Percentiles rank a stretch among this genome's conserved stretches.
Evolutionary conservation across 768 basidiomycete genomes (phyloP).

Genomic region (Auriculariales sp.): DNA sequence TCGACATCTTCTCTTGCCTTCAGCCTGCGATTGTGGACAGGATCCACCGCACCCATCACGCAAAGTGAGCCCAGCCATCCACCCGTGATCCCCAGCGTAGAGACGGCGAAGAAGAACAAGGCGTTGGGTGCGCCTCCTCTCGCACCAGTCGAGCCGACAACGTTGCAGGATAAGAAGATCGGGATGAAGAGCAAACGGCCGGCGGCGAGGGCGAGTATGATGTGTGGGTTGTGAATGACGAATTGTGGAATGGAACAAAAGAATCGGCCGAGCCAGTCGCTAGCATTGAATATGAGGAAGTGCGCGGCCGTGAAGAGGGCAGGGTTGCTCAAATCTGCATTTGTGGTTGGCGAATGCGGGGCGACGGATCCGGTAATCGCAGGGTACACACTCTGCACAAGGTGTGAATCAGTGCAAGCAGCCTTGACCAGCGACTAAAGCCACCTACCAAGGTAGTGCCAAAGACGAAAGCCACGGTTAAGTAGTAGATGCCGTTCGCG

Average conservation of each 20-base stretch:
- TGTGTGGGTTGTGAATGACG: slow-evolving; percentile 52
- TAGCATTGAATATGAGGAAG: slow-evolving; percentile 61
- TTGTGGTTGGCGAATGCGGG: slow-evolving; percentile 24
- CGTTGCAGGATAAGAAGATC: slow-evolving; percentile 78
- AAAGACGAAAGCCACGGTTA: slow-evolving; percentile 66
- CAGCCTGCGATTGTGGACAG: slow-evolving; percentile 63
- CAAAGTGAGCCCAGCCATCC: slow-evolving; percentile 67
- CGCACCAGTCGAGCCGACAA: slow-evolving; percentile 18
- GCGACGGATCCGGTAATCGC: slow-evolving; percentile 67
- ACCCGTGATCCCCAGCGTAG: slow-evolving; percentile 63
- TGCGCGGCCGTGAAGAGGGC: slow-evolving; percentile 70
- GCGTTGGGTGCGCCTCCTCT: slow-evolving; percentile 34
- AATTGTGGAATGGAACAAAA: slow-evolving; percentile 50
- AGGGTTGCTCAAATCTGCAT: slow-evolving; percentile 40
- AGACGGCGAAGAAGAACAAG: slow-evolving; percentile 57
- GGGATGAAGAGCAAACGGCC: slow-evolving; percentile 73
- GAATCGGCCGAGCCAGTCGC: slow-evolving; percentile 59
- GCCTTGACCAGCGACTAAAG: not conserved
- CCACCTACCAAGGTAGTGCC: slow-evolving; percentile 59
- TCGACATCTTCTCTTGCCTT: slow-evolving; percentile 70
- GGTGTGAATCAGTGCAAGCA: slow-evolving; percentile 3
- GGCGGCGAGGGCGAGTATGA: slow-evolving; percentile 48
- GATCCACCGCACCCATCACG: slow-evolving; percentile 72
- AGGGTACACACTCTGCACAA: slow-evolving; percentile 64
- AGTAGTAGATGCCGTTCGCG: slow-evolving; percentile 52